phyloP scores from a whole-genome alignment of 148 eudicot species.

The Suaeda aralocaspica region DNA sequence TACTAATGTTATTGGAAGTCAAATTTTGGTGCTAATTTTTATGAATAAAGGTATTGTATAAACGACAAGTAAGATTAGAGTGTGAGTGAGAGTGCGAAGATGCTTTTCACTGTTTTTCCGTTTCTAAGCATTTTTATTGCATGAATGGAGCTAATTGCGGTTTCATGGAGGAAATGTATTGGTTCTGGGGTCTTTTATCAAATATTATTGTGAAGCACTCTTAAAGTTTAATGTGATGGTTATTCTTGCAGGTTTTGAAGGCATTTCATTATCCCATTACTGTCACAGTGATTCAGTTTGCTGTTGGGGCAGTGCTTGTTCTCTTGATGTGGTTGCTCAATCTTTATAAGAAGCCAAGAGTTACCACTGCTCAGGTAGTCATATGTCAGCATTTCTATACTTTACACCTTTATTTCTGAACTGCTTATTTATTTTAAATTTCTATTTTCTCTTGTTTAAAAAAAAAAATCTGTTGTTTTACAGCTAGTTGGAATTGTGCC shows the following conservation, averaged over 20 bases:
- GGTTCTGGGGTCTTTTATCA: background rate
- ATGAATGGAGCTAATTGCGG: background rate
- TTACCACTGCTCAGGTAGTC: constrained; percentile 69
- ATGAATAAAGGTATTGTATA: background rate
- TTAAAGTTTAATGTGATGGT: background rate
- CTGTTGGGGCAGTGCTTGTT: constrained; percentile 66
- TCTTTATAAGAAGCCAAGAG: constrained; percentile 73
- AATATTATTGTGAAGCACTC: background rate
- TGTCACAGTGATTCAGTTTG: constrained; percentile 68
- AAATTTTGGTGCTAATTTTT: background rate
- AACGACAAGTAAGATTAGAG: no score
- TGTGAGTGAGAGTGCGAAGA: background rate
- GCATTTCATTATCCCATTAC: constrained; percentile 73
- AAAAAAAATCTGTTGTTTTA: constrained; percentile 18
- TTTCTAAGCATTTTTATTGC: background rate
- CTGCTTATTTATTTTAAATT: background rate
- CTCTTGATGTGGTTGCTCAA: constrained; percentile 75
- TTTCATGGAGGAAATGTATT: background rate
- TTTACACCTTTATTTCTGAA: background rate
- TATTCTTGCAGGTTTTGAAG: constrained; percentile 65
- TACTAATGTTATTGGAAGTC: background rate
- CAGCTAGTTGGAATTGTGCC: constrained; percentile 85
- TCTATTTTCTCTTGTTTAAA: background rate
- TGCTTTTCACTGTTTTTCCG: background rate
- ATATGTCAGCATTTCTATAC: background rate